These are phyloP conservation scores for Litchi chinensis DNA, from an alignment of 345 rosid genomes.

Conservation along the genomic window DNA sequence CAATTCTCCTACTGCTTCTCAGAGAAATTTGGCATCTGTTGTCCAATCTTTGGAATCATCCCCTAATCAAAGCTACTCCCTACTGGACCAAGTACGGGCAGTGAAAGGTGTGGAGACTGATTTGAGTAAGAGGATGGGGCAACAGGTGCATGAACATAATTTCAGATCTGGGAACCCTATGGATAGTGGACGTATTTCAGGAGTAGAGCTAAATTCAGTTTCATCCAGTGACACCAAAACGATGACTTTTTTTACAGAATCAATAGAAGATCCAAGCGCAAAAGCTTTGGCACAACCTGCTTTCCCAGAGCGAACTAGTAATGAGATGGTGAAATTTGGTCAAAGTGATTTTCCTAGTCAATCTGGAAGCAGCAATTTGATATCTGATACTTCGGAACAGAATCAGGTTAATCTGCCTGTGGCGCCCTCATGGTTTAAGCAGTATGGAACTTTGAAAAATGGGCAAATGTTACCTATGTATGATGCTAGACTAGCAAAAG, in stretches of 20 bases:
- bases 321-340: constrained; percentile 27
- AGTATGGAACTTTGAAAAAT: constrained; percentile 44
- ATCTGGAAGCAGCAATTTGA: constrained; percentile 24
- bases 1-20: constrained; percentile 19
- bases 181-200: constrained; percentile 35
- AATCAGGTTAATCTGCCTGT: constrained; percentile 29
- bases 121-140: constrained; percentile 26
- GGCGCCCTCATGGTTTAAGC: constrained; percentile 40
- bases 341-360: constrained; percentile 28
- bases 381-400: constrained; percentile 23
- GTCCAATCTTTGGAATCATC: constrained; percentile 22
- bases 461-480: constrained; percentile 39
- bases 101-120: constrained; percentile 28
- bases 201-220: constrained; percentile 28
- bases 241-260: constrained; percentile 23
- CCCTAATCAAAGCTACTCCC: constrained; percentile 25
- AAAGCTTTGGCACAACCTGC: constrained; percentile 30
- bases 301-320: constrained; percentile 24
- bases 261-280: constrained; percentile 26
- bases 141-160: constrained; percentile 23
- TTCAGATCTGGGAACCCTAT: constrained; percentile 23
- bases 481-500: constrained; percentile 26
- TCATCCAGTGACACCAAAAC: constrained; percentile 33
- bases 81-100: constrained; percentile 39
- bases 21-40: constrained; percentile 22